These are phyloP conservation scores for Cystobasidium ongulense DNA, from an alignment of 768 basidiomycete species.

Conservation along the genomic window DNA sequence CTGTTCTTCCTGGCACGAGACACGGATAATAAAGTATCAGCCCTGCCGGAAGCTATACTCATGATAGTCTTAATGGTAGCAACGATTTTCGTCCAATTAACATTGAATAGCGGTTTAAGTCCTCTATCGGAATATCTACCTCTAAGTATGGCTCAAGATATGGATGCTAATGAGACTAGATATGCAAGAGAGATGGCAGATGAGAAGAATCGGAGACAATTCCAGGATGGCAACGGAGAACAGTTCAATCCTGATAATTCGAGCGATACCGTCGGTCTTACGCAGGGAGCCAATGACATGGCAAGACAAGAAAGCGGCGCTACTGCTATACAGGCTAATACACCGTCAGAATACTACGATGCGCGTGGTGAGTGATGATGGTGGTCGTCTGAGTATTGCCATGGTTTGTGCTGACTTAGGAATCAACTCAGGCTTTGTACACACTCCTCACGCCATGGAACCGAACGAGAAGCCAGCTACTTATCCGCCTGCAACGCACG, in stretches of 20 bases:
- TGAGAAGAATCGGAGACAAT: constrained; percentile 3
- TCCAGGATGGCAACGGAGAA: background rate
- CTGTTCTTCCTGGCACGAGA: constrained; percentile 81
- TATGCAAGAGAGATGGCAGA: constrained; percentile 25
- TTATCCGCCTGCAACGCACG: background rate
- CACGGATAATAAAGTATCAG: constrained; percentile 50
- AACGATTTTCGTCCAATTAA: constrained; percentile 54
- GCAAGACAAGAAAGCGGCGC: background rate
- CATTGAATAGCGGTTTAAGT: constrained; percentile 48
- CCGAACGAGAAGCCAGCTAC: background rate
- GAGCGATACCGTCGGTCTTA: background rate
- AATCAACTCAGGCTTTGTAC: background rate
- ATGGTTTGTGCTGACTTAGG: background rate
- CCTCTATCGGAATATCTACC: constrained; percentile 20
- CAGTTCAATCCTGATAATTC: background rate
- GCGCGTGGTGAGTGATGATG: background rate
- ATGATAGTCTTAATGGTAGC: constrained; percentile 76
- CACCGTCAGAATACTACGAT: background rate
- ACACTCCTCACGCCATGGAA: background rate
- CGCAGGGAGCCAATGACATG: background rate
- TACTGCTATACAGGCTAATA: background rate
- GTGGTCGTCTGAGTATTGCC: background rate
- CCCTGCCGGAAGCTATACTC: constrained; percentile 62
- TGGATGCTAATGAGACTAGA: constrained; percentile 2
- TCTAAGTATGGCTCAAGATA: constrained; percentile 11